These are phyloP conservation scores for Suhomyces choctaworum DNA, from an alignment of 1,139 yeast genomes.

Conservation along the genomic window DNA sequence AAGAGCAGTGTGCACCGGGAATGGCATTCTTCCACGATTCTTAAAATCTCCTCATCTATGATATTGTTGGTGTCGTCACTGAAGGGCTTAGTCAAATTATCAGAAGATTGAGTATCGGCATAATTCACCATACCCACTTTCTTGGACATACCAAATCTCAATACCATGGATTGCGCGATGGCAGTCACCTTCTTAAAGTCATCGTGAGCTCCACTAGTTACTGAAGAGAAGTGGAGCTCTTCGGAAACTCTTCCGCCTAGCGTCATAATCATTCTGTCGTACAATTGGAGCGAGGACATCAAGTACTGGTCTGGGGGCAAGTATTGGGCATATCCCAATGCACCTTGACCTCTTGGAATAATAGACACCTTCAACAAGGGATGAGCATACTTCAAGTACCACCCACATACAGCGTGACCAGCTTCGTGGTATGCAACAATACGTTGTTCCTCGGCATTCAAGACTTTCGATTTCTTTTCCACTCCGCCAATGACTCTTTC, in stretches of 20 bases:
- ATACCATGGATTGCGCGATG: constrained; percentile 93
- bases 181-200: constrained; percentile 96
- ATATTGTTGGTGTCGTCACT: constrained; percentile 80
- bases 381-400: constrained; percentile 88
- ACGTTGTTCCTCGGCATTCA: constrained; percentile 79
- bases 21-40: constrained; percentile 80
- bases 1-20: constrained; percentile 65
- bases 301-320: constrained; percentile 92
- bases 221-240: constrained; percentile 84
- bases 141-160: constrained; percentile 86
- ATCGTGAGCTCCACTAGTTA: constrained; percentile 93
- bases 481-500: constrained; percentile 97
- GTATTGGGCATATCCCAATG: constrained; percentile 97
- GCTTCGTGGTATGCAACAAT: constrained; percentile 98
- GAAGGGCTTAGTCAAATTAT: constrained; percentile 80
- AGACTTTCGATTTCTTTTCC: constrained; percentile 83
- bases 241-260: constrained; percentile 96
- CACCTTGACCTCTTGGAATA: constrained; percentile 95
- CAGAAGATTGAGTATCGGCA: constrained; percentile 53
- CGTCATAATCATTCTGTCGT: constrained; percentile 94
- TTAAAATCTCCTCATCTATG: constrained; percentile 82
- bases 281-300: constrained; percentile 73
- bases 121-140: constrained; percentile 82
- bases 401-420: constrained; percentile 97
- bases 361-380: constrained; percentile 93